Conservation (phyloP, 1,284 basidiomycete species). For the Inonotus obliquus region DNA sequence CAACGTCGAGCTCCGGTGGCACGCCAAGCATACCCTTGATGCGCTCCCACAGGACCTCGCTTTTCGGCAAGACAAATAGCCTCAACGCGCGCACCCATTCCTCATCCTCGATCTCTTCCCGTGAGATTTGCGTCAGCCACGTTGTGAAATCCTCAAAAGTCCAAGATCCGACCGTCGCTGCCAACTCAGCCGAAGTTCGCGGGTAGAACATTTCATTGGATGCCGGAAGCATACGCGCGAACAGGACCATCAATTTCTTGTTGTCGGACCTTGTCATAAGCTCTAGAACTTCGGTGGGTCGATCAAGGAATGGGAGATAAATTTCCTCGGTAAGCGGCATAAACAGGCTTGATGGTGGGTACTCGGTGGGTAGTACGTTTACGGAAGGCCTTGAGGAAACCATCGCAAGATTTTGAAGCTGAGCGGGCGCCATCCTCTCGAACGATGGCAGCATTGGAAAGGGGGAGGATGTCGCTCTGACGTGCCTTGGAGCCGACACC, state of each 20-base stretch:
- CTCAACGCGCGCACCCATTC: slow-evolving; percentile 61
- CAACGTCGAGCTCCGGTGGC: slow-evolving; percentile 67
- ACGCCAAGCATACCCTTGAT: slow-evolving; percentile 75
- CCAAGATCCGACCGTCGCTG: slow-evolving; percentile 45
- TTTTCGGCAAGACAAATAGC: slow-evolving; percentile 62
- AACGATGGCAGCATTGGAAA: slow-evolving; percentile 31
- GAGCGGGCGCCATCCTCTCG: slow-evolving; percentile 55
- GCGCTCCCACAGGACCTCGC: slow-evolving; percentile 79
- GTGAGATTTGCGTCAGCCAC: slow-evolving; percentile 58
- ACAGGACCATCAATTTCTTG: slow-evolving; percentile 60
- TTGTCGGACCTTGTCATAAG: slow-evolving; percentile 60
- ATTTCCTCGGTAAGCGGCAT: slow-evolving; percentile 65
- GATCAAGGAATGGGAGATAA: slow-evolving; percentile 72
- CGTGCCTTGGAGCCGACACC: not conserved
- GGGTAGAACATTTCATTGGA: slow-evolving; percentile 24
- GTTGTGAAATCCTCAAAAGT: slow-evolving; percentile 49
- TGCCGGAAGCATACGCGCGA: slow-evolving; percentile 60
- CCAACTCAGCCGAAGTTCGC: slow-evolving; percentile 19
- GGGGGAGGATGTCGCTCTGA: slow-evolving; percentile 11
- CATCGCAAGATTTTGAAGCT: slow-evolving; percentile 62
- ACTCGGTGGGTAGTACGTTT: slow-evolving; percentile 14
- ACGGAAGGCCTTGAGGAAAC: slow-evolving; percentile 47
- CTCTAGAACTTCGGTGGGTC: slow-evolving; percentile 57
- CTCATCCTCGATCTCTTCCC: slow-evolving; percentile 53
- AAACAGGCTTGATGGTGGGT: slow-evolving; percentile 47